Conservation (phyloP, 2,329 filamentous ascomycete species). For the Exserohilum turcica region DNA sequence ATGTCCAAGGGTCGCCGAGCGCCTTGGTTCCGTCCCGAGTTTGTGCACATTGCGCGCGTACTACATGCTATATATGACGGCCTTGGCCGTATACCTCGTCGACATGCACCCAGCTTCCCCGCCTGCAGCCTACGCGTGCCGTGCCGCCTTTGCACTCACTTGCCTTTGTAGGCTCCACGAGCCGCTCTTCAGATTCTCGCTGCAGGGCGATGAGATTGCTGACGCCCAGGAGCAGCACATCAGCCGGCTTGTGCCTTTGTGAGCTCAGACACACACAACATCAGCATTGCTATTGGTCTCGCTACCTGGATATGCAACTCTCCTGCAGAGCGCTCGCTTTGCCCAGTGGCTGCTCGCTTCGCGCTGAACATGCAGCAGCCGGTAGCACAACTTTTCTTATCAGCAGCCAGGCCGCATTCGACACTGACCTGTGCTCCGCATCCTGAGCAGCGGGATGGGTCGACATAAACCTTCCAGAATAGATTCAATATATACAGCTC, state of each 20-base stretch:
- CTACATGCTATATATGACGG: neutral
- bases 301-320: slow-evolving; percentile 15
- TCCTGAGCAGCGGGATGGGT: slow-evolving; percentile 32
- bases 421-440: slow-evolving; percentile 33
- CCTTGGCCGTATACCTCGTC: neutral
- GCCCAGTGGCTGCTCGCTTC: slow-evolving; percentile 35
- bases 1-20: neutral
- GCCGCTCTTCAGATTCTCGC: slow-evolving; percentile 18
- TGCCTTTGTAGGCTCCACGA: neutral
- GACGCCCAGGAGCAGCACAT: slow-evolving; percentile 30
- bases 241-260: slow-evolving; percentile 29
- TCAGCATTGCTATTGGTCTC: slow-evolving; percentile 21
- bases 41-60: neutral
- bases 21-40: slow-evolving; percentile 7
- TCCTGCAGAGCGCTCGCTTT: slow-evolving; percentile 20
- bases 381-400: slow-evolving; percentile 38
- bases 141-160: neutral
- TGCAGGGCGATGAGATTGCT: slow-evolving; percentile 28
- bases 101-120: neutral
- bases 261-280: slow-evolving; percentile 7
- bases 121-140: neutral
- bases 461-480: slow-evolving; percentile 33
- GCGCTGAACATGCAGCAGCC: slow-evolving; percentile 22
- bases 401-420: slow-evolving; percentile 33
- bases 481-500: slow-evolving; percentile 35